phyloP scores from a whole-genome alignment of 2,329 filamentous ascomycete genomes.

The Chaetomiaceae sp. region DNA sequence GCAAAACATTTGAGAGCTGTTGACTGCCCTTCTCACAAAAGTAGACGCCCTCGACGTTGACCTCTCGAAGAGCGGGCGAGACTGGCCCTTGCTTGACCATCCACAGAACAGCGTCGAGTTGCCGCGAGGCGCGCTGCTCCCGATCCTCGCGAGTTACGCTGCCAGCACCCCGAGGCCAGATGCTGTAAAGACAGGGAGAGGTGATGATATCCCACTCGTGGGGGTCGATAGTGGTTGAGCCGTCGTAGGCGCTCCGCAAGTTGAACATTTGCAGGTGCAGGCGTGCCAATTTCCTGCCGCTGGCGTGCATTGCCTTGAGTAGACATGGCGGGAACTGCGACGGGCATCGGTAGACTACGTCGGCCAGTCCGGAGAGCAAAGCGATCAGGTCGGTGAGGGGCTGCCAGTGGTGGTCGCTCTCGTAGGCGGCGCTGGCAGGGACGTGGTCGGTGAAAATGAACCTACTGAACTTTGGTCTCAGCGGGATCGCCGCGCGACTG shows the following conservation, averaged over 20 bases:
- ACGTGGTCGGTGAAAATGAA: not conserved
- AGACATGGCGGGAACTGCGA: not conserved
- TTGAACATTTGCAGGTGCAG: not conserved
- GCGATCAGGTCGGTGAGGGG: not conserved
- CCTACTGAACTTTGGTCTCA: not conserved
- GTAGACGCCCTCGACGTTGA: not conserved
- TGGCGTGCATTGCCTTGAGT: not conserved
- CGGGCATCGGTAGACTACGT: not conserved
- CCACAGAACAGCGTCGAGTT: not conserved
- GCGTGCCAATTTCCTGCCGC: not conserved
- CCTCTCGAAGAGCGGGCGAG: not conserved
- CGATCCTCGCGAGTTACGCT: not conserved
- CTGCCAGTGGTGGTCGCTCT: not conserved
- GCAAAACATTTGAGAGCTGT: not conserved
- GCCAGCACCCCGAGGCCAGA: not conserved
- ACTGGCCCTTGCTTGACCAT: not conserved
- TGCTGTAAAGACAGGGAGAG: not conserved
- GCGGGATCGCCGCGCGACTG: not conserved
- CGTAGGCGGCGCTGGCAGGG: not conserved
- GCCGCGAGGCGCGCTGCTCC: not conserved
- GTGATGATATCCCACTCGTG: not conserved
- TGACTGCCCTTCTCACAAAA: no score
- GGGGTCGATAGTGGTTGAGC: not conserved
- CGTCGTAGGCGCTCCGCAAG: not conserved
- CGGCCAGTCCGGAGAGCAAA: not conserved